These are phyloP conservation scores for Cymbidium sinense DNA, from an alignment of 106 monocot species.

Conservation along the genomic window DNA sequence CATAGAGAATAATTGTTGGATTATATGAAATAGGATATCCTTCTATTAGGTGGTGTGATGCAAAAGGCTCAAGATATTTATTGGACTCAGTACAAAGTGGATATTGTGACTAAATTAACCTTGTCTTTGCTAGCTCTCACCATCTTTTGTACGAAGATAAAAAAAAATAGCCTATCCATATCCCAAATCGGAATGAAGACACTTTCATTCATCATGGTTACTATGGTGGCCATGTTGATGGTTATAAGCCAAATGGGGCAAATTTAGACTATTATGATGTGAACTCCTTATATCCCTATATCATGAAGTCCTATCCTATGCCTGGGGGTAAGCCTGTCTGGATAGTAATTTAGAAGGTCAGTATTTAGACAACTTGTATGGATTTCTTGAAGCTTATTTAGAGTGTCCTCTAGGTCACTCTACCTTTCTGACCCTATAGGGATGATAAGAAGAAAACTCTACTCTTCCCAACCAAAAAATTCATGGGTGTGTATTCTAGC, in stretches of 20 bases:
- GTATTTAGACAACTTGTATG: conserved; percentile 9
- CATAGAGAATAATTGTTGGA: too few species aligned
- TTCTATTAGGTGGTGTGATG: too few species aligned
- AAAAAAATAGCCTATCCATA: background rate
- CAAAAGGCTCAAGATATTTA: too few species aligned
- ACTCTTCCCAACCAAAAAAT: conserved; percentile 2
- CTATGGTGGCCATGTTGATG: conserved; percentile 17
- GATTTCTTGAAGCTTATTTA: conserved; percentile 17
- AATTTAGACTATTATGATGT: conserved; percentile 14
- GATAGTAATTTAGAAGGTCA: conserved; percentile 8
- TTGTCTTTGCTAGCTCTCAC: background rate
- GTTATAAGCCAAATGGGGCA: conserved; percentile 11
- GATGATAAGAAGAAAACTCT: conserved; percentile 4
- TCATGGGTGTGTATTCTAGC: conserved; percentile 18
- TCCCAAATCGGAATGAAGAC: conserved; percentile 5
- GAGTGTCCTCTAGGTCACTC: conserved; percentile 1
- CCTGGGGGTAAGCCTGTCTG: conserved; percentile 11
- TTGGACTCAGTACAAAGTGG: too few species aligned
- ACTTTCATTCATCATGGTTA: conserved; percentile 5
- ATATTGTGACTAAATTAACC: too few species aligned
- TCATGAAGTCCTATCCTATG: conserved; percentile 10
- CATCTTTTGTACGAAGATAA: background rate
- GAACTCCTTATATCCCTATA: conserved; percentile 17
- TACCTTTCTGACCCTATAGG: conserved; percentile 6
- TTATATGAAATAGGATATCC: too few species aligned